Conservation (phyloP, 2,329 filamentous ascomycete species). For the Ascochyta lentis region DNA sequence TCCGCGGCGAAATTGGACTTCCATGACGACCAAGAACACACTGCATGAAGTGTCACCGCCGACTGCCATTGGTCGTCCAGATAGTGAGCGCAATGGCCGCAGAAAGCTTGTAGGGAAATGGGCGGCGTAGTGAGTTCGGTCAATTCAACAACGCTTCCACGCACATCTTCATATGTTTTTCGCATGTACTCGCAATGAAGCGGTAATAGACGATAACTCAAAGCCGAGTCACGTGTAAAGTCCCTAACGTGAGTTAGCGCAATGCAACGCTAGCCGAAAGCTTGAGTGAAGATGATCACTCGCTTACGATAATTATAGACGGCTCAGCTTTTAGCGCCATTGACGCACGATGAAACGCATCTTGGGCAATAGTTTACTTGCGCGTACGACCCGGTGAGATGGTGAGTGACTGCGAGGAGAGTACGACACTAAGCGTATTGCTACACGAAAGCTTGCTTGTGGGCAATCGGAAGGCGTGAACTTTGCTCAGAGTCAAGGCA, state of each 20-base stretch:
- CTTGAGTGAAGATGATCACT: constrained; percentile 12
- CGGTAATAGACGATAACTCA: constrained; percentile 10
- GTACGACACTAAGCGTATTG: background rate
- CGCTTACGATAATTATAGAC: constrained; percentile 29
- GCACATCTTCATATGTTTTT: background rate
- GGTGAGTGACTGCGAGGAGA: background rate
- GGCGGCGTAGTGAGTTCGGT: background rate
- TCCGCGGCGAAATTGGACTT: background rate
- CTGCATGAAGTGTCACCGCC: constrained; percentile 2
- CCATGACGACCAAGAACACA: background rate
- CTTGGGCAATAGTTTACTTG: background rate
- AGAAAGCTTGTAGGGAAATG: background rate
- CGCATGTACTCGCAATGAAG: constrained; percentile 11
- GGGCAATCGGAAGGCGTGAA: constrained; percentile 9
- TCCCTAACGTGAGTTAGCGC: constrained; percentile 3
- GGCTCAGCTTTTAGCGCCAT: constrained; percentile 11
- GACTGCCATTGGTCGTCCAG: constrained; percentile 1
- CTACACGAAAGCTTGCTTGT: background rate
- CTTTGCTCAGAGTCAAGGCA: constrained; percentile 21
- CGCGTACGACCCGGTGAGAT: background rate
- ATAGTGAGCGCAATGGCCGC: background rate
- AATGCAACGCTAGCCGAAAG: constrained; percentile 6
- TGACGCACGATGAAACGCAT: constrained; percentile 22
- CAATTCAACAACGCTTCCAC: background rate
- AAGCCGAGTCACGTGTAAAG: background rate